Conservation (phyloP, 768 basidiomycete genomes). For the Sporobolomyces roseus region DNA sequence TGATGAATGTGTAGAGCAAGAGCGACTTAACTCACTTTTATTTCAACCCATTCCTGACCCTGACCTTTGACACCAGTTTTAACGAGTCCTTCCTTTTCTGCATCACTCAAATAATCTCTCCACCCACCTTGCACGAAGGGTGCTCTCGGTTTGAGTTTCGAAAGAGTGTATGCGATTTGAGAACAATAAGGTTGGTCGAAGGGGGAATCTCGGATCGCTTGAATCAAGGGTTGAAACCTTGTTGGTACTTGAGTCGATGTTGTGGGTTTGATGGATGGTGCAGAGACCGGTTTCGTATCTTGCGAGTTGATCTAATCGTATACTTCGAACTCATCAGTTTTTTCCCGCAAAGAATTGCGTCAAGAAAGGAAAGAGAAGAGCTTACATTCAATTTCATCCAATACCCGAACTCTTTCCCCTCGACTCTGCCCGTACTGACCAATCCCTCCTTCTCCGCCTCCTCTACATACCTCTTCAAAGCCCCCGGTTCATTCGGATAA, state of each 20-base stretch:
- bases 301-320: too few relatives aligned
- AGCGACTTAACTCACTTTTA: background rate
- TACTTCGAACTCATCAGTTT: background rate
- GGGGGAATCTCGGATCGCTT: background rate
- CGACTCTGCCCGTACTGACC: background rate
- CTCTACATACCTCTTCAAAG: background rate
- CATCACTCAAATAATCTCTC: background rate
- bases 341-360: too few relatives aligned
- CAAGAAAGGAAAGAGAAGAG: background rate
- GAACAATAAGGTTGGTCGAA: background rate
- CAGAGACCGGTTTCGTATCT: background rate
- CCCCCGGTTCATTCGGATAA: background rate
- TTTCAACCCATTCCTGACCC: slow-evolving; percentile 13
- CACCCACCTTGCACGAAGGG: background rate
- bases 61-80: background rate
- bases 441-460: background rate
- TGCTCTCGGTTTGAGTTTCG: background rate
- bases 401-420: background rate
- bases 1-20: background rate
- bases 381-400: slow-evolving; percentile 14
- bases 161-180: background rate
- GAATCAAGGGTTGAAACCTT: background rate
- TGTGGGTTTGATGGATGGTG: background rate
- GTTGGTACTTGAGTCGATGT: background rate
- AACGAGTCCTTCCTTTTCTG: background rate